Conservation (phyloP, 2,329 filamentous ascomycete genomes). For the Tolypocladium nubicola region DNA sequence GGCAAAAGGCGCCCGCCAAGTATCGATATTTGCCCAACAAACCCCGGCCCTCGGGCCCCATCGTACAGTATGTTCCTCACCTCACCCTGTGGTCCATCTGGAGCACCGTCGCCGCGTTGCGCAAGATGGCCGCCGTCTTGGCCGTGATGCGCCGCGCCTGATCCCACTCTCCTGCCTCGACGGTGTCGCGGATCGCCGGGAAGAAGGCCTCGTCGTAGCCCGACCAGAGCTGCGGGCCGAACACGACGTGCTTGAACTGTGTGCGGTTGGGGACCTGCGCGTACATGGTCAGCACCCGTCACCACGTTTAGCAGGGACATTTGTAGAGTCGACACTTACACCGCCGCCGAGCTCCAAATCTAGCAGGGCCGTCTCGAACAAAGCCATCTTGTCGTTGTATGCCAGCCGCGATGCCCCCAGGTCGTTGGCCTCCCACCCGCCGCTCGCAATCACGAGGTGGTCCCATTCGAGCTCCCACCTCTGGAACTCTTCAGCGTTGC, state of each 20-base stretch:
- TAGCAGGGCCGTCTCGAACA: conserved; percentile 74
- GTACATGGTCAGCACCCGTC: conserved; percentile 5
- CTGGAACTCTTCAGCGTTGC: conserved; percentile 47
- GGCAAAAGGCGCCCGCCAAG: conserved; percentile 5
- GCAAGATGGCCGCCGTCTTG: conserved; percentile 60
- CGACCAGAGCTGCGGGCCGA: conserved; percentile 72
- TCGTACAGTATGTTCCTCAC: background rate
- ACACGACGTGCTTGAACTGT: conserved; percentile 90
- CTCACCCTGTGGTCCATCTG: conserved; percentile 11
- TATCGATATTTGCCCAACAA: background rate
- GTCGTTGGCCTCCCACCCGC: conserved; percentile 64
- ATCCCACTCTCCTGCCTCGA: conserved; percentile 61
- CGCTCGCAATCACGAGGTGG: conserved; percentile 54
- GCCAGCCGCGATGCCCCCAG: conserved; percentile 57
- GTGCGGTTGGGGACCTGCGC: conserved; percentile 67
- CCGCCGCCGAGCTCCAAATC: conserved; percentile 64
- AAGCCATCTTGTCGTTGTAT: conserved; percentile 70
- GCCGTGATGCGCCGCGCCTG: conserved; percentile 57
- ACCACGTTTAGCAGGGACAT: background rate
- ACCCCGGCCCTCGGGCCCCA: background rate
- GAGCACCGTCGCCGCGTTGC: conserved; percentile 39
- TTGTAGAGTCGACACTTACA: conserved; percentile 41
- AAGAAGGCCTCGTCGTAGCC: conserved; percentile 23
- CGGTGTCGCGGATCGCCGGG: conserved; percentile 74
- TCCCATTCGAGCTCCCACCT: conserved; percentile 74